Conservation (phyloP, 2,329 filamentous ascomycete species). For the Teratosphaeria epicoccoides region DNA sequence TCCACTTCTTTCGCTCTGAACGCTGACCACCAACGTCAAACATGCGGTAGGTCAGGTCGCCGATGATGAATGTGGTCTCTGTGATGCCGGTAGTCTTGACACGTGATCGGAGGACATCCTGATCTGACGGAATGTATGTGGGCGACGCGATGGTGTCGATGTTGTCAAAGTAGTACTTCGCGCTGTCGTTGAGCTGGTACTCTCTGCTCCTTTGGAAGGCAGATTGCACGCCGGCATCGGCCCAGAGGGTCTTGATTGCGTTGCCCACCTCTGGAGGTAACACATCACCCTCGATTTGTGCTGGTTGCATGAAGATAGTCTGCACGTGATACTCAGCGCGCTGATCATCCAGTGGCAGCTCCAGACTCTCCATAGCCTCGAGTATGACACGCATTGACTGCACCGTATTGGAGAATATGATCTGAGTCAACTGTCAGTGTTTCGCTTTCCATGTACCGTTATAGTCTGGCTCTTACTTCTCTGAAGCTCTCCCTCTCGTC, state of each 20-base stretch:
- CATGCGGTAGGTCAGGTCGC: constrained; percentile 90
- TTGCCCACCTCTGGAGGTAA: constrained; percentile 88
- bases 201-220: constrained; percentile 93
- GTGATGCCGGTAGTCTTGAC: constrained; percentile 97
- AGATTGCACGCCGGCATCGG: constrained; percentile 82
- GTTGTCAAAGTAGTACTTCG: constrained; percentile 96
- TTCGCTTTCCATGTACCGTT: neutral
- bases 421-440: constrained; percentile 23
- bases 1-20: constrained; percentile 98
- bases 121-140: constrained; percentile 90
- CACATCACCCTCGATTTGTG: constrained; percentile 90
- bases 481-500: constrained; percentile 66
- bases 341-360: constrained; percentile 78
- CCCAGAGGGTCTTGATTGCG: constrained; percentile 87
- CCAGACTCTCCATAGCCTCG: constrained; percentile 58
- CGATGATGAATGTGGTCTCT: constrained; percentile 91
- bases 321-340: constrained; percentile 95
- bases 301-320: constrained; percentile 97
- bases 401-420: constrained; percentile 62
- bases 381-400: constrained; percentile 62
- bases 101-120: constrained; percentile 89
- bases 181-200: constrained; percentile 93
- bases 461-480: constrained; percentile 29
- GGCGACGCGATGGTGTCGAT: constrained; percentile 81
- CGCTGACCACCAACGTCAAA: constrained; percentile 94